phyloP scores from a whole-genome alignment of 495 filamentous ascomycete genomes.

The Lophiotrema nucula region DNA sequence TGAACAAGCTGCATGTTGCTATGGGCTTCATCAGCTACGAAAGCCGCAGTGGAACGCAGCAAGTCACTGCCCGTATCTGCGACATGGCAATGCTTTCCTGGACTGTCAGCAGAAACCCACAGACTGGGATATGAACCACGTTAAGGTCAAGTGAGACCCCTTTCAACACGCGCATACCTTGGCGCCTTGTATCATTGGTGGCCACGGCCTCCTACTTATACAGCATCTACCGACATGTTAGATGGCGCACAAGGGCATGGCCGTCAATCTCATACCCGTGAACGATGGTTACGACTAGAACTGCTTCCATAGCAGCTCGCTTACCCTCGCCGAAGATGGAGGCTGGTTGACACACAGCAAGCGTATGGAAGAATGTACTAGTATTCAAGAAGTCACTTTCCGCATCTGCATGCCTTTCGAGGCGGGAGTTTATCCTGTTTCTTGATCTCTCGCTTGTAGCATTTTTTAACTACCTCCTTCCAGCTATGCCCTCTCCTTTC shows the following conservation, averaged over 20 bases:
- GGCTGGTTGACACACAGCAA: no score
- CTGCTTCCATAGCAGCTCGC: no score
- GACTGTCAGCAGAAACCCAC: slow-evolving; percentile 31
- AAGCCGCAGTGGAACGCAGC: slow-evolving; percentile 42
- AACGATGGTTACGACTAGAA: no score
- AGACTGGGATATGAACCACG: no score
- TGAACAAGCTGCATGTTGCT: slow-evolving; percentile 73
- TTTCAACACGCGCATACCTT: not conserved
- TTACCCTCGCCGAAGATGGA: no score
- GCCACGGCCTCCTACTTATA: no score
- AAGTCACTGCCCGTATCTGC: slow-evolving; percentile 34
- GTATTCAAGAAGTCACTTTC: not conserved
- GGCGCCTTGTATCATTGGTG: not conserved
- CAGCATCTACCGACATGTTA: no score
- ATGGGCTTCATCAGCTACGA: slow-evolving; percentile 79
- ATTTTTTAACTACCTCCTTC: not conserved
- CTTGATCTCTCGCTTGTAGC: not conserved
- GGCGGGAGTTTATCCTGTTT: not conserved
- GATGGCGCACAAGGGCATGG: no score
- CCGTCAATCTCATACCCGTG: no score
- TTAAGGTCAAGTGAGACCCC: no score
- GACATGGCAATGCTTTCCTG: slow-evolving; percentile 35
- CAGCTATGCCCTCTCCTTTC: not conserved
- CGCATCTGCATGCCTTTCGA: not conserved
- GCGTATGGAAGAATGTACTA: no score